Evolutionary conservation across 768 basidiomycete species (phyloP).

Genomic region (Macrolepiota fuliginosa): DNA sequence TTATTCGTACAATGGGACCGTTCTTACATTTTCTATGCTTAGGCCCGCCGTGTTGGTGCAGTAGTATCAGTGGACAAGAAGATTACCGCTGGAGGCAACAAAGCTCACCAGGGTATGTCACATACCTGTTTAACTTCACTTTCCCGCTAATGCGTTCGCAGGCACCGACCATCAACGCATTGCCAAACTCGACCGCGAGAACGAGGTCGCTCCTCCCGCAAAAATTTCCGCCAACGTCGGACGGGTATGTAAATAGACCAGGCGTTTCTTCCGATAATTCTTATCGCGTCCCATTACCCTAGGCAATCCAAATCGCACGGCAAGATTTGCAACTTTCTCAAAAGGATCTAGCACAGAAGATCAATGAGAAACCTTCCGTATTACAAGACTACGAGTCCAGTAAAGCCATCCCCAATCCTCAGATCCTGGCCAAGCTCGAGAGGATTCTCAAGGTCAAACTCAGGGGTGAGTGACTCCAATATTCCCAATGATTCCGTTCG

Average conservation of each 20-base stretch:
- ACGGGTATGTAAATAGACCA: slow-evolving; percentile 46
- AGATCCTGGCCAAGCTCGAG: slow-evolving; percentile 89
- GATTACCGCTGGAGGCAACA: slow-evolving; percentile 64
- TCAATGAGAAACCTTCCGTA: slow-evolving; percentile 90
- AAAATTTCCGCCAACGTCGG: slow-evolving; percentile 75
- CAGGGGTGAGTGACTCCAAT: slow-evolving; percentile 56
- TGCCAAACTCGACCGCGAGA: slow-evolving; percentile 91
- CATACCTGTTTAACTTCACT: background rate
- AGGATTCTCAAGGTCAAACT: slow-evolving; percentile 83
- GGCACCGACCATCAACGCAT: slow-evolving; percentile 93
- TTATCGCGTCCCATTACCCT: slow-evolving; percentile 9
- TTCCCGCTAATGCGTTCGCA: slow-evolving; percentile 24
- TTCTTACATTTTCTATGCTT: background rate
- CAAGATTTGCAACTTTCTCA: slow-evolving; percentile 79
- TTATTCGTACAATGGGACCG: background rate
- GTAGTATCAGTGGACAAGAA: slow-evolving; percentile 87
- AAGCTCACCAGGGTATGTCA: slow-evolving; percentile 65
- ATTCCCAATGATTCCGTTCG: background rate
- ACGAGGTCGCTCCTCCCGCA: slow-evolving; percentile 90
- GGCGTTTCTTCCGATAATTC: slow-evolving; percentile 3
- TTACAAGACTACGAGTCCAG: slow-evolving; percentile 89
- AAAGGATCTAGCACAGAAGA: slow-evolving; percentile 89
- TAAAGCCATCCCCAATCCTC: slow-evolving; percentile 82
- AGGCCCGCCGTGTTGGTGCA: slow-evolving; percentile 77
- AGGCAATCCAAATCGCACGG: slow-evolving; percentile 84